These are phyloP conservation scores for Globisporangium camurandrum DNA, from an alignment of 352 stramenopile genomes.

Conservation along the genomic window DNA sequence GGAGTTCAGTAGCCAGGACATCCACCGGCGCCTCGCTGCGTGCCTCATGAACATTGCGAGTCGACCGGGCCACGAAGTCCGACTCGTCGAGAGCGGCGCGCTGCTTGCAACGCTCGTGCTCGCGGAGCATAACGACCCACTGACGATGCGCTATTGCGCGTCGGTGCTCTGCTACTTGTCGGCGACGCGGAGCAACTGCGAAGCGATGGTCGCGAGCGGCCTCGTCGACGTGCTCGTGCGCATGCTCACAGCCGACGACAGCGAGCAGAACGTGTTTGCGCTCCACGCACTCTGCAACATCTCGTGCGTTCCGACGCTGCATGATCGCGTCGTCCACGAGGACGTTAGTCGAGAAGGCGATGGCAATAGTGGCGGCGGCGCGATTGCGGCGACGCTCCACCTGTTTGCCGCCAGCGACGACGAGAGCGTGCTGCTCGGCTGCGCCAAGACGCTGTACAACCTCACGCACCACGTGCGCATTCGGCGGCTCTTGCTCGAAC, in stretches of 20 bases:
- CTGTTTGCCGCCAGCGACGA: constrained; percentile 37
- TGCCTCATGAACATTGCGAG: constrained; percentile 73
- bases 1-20: constrained; percentile 77
- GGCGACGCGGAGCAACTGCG: constrained; percentile 55
- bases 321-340: constrained; percentile 63
- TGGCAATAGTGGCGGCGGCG: no score
- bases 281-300: constrained; percentile 79
- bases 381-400: constrained; percentile 39
- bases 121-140: constrained; percentile 59
- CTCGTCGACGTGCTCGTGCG: constrained; percentile 64
- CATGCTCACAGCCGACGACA: constrained; percentile 35
- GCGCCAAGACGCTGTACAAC: constrained; percentile 63
- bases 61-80: constrained; percentile 37
- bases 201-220: constrained; percentile 58
- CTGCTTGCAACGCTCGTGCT: constrained; percentile 62
- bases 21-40: constrained; percentile 58
- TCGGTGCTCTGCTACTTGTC: constrained; percentile 71
- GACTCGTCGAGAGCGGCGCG: constrained; percentile 62
- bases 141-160: constrained; percentile 61
- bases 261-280: constrained; percentile 63
- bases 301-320: constrained; percentile 43
- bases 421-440: constrained; percentile 48
- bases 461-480: constrained; percentile 54
- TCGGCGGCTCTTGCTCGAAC: constrained; percentile 48
- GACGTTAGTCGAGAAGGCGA: no score